Evolutionary conservation across 768 basidiomycete genomes (phyloP), one percentile per base, ranked within the genome.

Genomic region (Amanita phalloides): DNA sequence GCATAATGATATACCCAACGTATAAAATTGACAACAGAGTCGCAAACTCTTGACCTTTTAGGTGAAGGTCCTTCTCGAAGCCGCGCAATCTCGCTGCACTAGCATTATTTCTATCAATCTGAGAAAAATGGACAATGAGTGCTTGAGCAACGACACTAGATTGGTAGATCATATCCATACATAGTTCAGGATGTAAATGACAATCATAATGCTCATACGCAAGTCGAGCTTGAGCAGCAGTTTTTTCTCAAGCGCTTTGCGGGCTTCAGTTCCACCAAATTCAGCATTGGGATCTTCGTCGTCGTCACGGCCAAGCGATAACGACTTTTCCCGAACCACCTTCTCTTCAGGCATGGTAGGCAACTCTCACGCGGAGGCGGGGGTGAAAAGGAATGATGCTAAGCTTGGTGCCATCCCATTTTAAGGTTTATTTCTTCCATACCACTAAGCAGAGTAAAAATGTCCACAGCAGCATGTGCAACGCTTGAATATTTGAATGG

Each of bases 41-140:
- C 10, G 79, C 74, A 61, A 86, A 89, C 57, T 88, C 72, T 49
- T 78, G 72, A 26, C 76, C 62, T 64, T 39, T 21, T n/a, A 89
- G 69, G 36, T 76, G 66, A 28, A 89, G 71, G 63, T 89, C 86
- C 45, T 71, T 67, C 60, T 86, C 82, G 49, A 89, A 83, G 0
- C 86, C 87, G 32, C 78, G 73, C 38, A 88, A 68, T 49, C 87
- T 74, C 30, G 86, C 87, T 9, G 84, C 86, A 41, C 86, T 86
- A 32, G 75, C 83, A 65, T 88, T 89, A 58, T 87, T 89, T 51
- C 87, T 75, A 64, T 90, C 87, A 46, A 89, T 76, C 76, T 87
- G 60, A 61, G 33, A 9, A 45, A 30, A 32, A 28, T 26, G 11
- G 46, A 30, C 7, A 9, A 17, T 30, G 13, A 17, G 17, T 17